Percentiles rank a stretch among this genome's conserved stretches.
Conservation (phyloP, 768 basidiomycete species). For the Pholiota microspora region DNA sequence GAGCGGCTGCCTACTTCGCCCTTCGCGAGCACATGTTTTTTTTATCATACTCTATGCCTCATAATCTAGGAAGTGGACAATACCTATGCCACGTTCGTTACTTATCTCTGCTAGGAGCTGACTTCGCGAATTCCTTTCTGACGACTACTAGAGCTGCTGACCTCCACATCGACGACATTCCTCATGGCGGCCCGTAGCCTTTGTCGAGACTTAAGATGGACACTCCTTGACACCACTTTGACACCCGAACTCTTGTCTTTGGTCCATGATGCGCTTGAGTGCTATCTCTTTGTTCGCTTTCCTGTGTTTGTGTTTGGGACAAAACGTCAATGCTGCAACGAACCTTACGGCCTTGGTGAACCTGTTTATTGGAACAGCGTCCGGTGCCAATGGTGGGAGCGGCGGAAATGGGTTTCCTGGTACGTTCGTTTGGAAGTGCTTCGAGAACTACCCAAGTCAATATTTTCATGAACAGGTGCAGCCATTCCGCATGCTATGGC, state of each 20-base stretch:
- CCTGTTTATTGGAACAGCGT: constrained; percentile 49
- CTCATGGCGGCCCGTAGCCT: neutral
- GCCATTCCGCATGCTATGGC: constrained; percentile 52
- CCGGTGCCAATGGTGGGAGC: constrained; percentile 42
- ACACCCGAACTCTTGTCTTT: neutral
- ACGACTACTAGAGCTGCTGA: constrained; percentile 2
- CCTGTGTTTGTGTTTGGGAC: neutral
- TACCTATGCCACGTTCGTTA: neutral
- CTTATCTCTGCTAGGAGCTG: neutral
- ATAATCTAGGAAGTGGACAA: neutral
- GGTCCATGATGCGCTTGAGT: neutral
- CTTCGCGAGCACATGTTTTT: neutral
- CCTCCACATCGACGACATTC: neutral
- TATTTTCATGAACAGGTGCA: constrained; percentile 25
- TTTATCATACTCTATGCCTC: neutral
- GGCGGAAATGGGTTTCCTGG: constrained; percentile 52
- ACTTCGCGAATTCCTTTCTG: neutral
- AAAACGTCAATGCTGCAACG: constrained; percentile 2
- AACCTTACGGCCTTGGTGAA: constrained; percentile 47
- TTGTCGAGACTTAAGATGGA: neutral
- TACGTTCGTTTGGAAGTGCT: constrained; percentile 6
- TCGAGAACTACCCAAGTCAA: neutral
- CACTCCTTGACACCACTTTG: neutral
- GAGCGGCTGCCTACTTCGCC: neutral
- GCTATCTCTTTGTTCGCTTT: neutral